Percentiles rank a stretch among this genome's conserved stretches.
Evolutionary conservation across 129 eudicot species (phyloP).

Genomic region (Erigeron canadensis): DNA sequence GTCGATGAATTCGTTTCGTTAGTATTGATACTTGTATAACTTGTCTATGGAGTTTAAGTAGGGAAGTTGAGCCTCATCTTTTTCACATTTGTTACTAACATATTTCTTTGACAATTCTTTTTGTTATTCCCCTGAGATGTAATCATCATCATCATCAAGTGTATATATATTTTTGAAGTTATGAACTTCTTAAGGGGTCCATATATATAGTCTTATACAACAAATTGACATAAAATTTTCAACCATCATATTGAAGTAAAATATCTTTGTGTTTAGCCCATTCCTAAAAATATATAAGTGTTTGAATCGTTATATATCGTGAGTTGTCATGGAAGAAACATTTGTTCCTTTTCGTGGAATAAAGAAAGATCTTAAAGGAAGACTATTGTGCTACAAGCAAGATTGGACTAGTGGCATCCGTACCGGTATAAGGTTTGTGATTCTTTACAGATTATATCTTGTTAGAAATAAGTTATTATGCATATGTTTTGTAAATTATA

Average conservation of each 20-base stretch:
- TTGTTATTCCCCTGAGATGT: slow-evolving; percentile 41
- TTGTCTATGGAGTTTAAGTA: slow-evolving; percentile 50
- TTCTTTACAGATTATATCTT: slow-evolving; percentile 5
- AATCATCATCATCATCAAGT: slow-evolving; percentile 33
- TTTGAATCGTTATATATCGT: background rate
- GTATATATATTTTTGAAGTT: slow-evolving; percentile 30
- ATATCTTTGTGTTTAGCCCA: slow-evolving; percentile 42
- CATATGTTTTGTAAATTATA: slow-evolving; percentile 13
- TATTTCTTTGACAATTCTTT: slow-evolving; percentile 46
- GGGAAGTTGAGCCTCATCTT: slow-evolving; percentile 21
- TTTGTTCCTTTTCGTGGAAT: slow-evolving; percentile 97
- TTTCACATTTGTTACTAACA: slow-evolving; percentile 36
- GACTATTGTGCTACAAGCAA: slow-evolving; percentile 90
- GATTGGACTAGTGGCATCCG: slow-evolving; percentile 92
- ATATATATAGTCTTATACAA: slow-evolving; percentile 24
- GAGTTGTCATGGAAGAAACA: slow-evolving; percentile 76
- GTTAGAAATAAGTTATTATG: background rate
- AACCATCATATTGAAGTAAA: slow-evolving; percentile 30
- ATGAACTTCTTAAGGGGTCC: slow-evolving; percentile 52
- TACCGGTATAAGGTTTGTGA: slow-evolving; percentile 83
- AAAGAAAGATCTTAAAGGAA: slow-evolving; percentile 88
- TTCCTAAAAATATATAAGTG: slow-evolving; percentile 33
- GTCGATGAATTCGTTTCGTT: slow-evolving; percentile 37
- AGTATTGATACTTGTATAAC: slow-evolving; percentile 11
- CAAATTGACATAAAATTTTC: slow-evolving; percentile 6